Evolutionary conservation across 202 grass and related monocot species (phyloP).

Genomic region (Saccharum hybrid): DNA sequence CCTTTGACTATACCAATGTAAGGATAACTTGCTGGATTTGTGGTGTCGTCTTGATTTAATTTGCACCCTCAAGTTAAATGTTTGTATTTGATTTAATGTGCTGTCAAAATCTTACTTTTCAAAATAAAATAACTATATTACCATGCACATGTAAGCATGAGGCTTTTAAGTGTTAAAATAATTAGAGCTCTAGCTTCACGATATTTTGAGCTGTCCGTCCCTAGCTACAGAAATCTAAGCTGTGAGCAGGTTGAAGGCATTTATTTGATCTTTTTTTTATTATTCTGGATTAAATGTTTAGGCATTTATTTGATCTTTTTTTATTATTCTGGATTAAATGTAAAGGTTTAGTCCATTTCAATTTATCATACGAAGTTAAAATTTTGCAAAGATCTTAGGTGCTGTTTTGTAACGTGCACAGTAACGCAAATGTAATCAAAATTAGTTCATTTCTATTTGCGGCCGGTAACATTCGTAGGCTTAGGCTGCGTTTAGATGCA

Average conservation of each 20-base stretch:
- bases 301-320: no score
- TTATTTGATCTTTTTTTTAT: neutral
- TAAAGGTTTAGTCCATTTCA: neutral
- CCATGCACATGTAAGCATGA: neutral
- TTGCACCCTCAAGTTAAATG: neutral
- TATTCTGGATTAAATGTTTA: neutral
- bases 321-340: no score
- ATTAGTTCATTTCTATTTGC: no score
- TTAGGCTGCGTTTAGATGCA: no score
- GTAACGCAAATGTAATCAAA: no score
- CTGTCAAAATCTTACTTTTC: neutral
- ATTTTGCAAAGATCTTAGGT: neutral
- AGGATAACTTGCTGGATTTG: neutral
- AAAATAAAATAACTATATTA: neutral
- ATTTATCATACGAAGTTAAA: neutral
- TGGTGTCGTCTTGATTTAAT: neutral
- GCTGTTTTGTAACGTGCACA: no score
- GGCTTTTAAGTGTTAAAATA: neutral
- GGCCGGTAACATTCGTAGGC: no score
- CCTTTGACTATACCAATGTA: neutral
- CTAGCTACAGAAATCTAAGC: neutral
- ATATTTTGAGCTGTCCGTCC: neutral
- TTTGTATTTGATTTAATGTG: neutral
- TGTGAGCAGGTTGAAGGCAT: neutral
- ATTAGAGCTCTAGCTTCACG: neutral